A percentile compares a stretch with the other conserved stretches of the same genome.
Conservation (phyloP, 2,329 filamentous ascomycete species). For the Diaporthe destruens region DNA sequence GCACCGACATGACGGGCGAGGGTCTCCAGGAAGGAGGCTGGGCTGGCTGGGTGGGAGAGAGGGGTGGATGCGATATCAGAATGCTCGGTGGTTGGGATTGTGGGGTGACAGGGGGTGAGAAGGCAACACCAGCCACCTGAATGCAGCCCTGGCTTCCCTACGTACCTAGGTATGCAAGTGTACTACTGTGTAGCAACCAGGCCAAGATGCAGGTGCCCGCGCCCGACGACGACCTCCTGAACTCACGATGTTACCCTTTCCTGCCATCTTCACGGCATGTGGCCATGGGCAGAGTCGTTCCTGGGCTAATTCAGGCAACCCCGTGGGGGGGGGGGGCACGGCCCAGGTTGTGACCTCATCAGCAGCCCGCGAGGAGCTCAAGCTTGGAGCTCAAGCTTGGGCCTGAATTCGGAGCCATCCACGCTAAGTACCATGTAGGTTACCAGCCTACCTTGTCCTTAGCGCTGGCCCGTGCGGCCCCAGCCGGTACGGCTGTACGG, state of each 20-base stretch:
- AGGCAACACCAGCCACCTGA: slow-evolving; percentile 41
- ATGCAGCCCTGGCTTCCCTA: slow-evolving; percentile 26
- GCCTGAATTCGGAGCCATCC: not conserved
- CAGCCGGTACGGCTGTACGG: slow-evolving; percentile 17
- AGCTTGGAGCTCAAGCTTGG: not conserved
- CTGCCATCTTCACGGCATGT: slow-evolving; percentile 1
- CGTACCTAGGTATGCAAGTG: too few relatives aligned
- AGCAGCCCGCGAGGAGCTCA: too few relatives aligned
- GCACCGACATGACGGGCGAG: slow-evolving; percentile 14
- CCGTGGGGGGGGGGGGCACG: slow-evolving; percentile 24
- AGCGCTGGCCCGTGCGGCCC: slow-evolving; percentile 36
- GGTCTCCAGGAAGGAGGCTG: slow-evolving; percentile 35
- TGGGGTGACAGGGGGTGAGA: slow-evolving; percentile 7
- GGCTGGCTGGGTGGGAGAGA: not conserved
- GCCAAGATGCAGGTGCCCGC: slow-evolving; percentile 15
- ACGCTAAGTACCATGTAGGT: too few relatives aligned
- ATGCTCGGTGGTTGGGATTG: slow-evolving; percentile 40
- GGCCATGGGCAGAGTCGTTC: slow-evolving; percentile 7
- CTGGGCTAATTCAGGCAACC: not conserved
- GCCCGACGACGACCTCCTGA: not conserved
- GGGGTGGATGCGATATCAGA: slow-evolving; percentile 27
- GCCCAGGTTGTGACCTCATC: not conserved
- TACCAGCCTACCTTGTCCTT: not conserved
- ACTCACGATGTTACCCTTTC: slow-evolving; percentile 2
- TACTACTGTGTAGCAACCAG: not conserved